Evolutionary conservation across 345 rosid genomes (phyloP).

Genomic region (Hibiscus tridactylites): DNA sequence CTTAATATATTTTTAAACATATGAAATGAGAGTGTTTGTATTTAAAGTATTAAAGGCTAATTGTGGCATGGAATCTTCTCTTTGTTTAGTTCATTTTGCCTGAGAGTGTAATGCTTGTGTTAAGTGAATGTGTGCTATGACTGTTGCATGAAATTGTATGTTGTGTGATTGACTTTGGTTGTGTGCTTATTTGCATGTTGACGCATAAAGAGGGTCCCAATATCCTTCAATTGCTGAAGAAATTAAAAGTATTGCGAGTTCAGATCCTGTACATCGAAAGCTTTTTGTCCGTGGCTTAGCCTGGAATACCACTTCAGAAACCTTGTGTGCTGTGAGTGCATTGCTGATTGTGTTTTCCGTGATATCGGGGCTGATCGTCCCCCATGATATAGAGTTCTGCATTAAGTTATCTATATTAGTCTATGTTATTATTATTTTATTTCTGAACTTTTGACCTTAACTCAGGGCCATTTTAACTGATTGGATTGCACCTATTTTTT

Average conservation of each 20-base stretch:
- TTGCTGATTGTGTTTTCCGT: constrained; percentile 41
- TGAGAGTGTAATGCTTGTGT: constrained; percentile 17
- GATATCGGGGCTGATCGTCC: constrained; percentile 20
- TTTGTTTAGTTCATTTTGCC: constrained; percentile 7
- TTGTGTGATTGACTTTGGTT: constrained; percentile 59
- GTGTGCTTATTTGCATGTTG: constrained; percentile 69
- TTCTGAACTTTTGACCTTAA: not conserved
- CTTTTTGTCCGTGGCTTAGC: constrained; percentile 84
- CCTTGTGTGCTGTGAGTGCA: constrained; percentile 82
- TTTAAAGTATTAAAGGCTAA: not conserved
- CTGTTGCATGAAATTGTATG: constrained; percentile 29
- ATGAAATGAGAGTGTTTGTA: not conserved
- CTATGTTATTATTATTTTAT: not conserved
- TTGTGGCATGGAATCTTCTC: not conserved
- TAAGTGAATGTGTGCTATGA: constrained; percentile 6
- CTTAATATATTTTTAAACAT: not conserved
- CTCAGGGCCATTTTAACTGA: constrained; percentile 5
- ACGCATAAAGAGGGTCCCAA: constrained; percentile 64
- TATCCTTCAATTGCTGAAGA: constrained; percentile 73
- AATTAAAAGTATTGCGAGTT: constrained; percentile 59
- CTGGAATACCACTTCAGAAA: constrained; percentile 68
- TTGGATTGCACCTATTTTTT: constrained; percentile 2
- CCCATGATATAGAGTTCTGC: constrained; percentile 7
- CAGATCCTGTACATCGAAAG: constrained; percentile 72
- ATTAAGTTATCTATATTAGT: not conserved